These are phyloP conservation scores for Didymosphaeria variabile DNA, from an alignment of 2,329 filamentous ascomycete species.

Conservation along the genomic window DNA sequence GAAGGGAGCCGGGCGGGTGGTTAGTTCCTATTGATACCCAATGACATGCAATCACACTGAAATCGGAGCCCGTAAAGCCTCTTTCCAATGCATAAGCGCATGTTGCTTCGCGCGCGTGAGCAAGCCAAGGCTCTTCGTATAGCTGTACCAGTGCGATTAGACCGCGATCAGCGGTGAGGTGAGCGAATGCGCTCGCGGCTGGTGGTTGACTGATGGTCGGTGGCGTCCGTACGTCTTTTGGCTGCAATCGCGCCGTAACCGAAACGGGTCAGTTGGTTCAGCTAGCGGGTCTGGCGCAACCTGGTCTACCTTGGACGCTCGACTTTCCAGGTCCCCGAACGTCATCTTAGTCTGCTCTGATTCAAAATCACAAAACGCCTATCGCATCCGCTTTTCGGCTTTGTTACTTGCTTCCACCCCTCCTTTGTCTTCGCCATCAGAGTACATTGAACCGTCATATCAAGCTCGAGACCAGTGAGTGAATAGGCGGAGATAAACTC, in stretches of 20 bases:
- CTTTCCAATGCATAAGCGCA: constrained; percentile 15
- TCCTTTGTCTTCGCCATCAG: background rate
- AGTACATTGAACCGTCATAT: background rate
- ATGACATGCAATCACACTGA: constrained; percentile 8
- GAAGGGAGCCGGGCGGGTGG: constrained; percentile 4
- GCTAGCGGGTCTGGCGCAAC: constrained; percentile 13
- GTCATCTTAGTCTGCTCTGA: constrained; percentile 15
- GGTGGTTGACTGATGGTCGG: constrained; percentile 19
- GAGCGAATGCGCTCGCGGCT: background rate
- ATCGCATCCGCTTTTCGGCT: constrained; percentile 1
- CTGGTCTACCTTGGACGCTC: constrained; percentile 3
- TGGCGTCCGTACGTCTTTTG: constrained; percentile 24
- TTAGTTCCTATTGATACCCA: constrained; percentile 28
- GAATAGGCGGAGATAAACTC: background rate
- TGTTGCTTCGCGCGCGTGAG: background rate
- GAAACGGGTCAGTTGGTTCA: constrained; percentile 23
- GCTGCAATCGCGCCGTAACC: constrained; percentile 18
- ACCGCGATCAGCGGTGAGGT: background rate
- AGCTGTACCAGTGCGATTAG: background rate
- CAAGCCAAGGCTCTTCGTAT: background rate
- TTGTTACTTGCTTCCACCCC: constrained; percentile 12
- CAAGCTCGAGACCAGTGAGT: background rate
- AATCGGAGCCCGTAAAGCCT: constrained; percentile 9
- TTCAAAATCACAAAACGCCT: background rate
- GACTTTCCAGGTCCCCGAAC: constrained; percentile 9